These are phyloP conservation scores for Tuber borchii DNA, from an alignment of 495 filamentous ascomycete species.

Conservation along the genomic window DNA sequence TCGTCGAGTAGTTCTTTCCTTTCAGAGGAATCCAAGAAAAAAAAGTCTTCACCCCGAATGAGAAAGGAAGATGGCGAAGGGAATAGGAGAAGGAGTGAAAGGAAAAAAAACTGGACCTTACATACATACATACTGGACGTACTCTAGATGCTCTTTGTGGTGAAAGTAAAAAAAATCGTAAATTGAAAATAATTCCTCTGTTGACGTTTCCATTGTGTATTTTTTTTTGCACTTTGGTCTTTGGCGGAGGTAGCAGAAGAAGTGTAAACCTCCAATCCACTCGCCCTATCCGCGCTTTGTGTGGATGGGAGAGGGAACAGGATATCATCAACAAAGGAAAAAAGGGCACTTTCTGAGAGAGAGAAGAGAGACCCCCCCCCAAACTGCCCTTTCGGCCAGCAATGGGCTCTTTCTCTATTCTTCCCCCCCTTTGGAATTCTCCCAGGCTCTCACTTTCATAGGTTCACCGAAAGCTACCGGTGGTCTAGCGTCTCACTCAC, in stretches of 20 bases:
- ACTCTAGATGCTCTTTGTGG: neutral
- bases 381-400: neutral
- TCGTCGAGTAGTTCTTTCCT: conserved; percentile 20
- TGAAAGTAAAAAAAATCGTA: neutral
- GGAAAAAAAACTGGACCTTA: neutral
- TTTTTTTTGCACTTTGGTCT: neutral
- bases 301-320: neutral
- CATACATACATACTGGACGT: neutral
- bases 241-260: neutral
- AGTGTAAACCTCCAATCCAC: neutral
- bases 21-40: neutral
- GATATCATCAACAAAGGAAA: neutral
- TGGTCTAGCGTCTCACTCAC: neutral
- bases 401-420: neutral
- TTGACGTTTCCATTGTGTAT: neutral
- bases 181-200: neutral
- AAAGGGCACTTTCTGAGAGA: neutral
- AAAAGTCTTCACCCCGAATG: neutral
- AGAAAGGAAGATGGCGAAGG: neutral
- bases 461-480: neutral
- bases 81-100: neutral
- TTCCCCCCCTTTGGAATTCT: neutral
- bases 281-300: neutral
- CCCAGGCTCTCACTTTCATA: neutral
- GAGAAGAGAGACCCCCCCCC: neutral